Percentiles rank a stretch among this genome's conserved stretches.
phyloP scores from a whole-genome alignment of 1,284 basidiomycete species.

The Hortiboletus rubellus region DNA sequence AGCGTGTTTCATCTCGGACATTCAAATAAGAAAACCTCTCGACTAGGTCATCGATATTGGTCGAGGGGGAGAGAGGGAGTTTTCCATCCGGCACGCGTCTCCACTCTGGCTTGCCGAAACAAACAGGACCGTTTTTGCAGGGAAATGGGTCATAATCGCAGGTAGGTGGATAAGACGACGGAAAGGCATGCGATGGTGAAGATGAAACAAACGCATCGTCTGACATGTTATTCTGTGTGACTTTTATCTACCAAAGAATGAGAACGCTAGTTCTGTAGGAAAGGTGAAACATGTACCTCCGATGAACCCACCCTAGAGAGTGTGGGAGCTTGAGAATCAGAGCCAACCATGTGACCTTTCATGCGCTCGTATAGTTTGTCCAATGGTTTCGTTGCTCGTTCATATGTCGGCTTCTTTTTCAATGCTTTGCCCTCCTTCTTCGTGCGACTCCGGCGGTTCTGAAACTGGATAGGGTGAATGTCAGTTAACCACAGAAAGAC shows the following conservation, averaged over 20 bases:
- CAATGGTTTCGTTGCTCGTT: neutral
- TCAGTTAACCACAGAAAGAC: neutral
- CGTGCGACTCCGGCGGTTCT: conserved; percentile 26
- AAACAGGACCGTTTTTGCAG: conserved; percentile 11
- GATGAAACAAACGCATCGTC: neutral
- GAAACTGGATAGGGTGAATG: conserved; percentile 9
- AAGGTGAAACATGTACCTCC: neutral
- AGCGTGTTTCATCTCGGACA: conserved; percentile 13
- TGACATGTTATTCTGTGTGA: fast-evolving
- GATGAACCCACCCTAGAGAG: fast-evolving
- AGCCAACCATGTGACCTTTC: neutral
- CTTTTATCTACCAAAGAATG: neutral
- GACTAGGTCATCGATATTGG: conserved; percentile 8
- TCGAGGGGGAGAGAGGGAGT: neutral
- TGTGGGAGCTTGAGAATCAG: neutral
- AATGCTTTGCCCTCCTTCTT: conserved; percentile 6
- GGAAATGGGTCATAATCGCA: conserved; percentile 25
- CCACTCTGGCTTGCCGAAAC: conserved; percentile 9
- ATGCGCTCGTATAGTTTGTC: neutral
- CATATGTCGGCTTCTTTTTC: neutral
- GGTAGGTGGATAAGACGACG: conserved; percentile 15
- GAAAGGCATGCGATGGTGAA: conserved; percentile 23
- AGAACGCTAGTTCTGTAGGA: neutral
- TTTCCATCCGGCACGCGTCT: neutral
- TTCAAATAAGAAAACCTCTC: conserved; percentile 20